Conservation (phyloP, 305 asterid genomes). For the Plantago lanceolata region DNA sequence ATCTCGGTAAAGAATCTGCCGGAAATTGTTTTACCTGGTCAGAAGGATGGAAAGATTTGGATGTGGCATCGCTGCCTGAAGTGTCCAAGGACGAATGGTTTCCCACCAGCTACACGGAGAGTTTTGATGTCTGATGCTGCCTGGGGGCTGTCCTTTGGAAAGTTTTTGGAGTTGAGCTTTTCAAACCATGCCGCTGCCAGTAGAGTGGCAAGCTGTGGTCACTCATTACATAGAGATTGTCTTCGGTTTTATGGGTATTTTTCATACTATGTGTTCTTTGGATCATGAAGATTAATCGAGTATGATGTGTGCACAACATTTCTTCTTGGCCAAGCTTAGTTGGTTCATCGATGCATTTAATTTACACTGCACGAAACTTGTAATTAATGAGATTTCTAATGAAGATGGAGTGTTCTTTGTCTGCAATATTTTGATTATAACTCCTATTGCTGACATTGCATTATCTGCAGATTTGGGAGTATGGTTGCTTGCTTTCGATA, state of each 20-base stretch:
- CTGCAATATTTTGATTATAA: too few relatives aligned
- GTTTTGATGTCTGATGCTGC: constrained; percentile 99
- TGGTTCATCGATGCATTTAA: constrained; percentile 4
- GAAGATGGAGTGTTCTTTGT: neutral
- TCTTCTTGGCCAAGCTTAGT: constrained; percentile 4
- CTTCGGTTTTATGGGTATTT: constrained; percentile 94
- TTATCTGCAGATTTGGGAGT: constrained; percentile 68
- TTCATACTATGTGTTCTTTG: constrained; percentile 21
- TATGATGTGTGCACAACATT: constrained; percentile 14
- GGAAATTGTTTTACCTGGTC: constrained; percentile 70
- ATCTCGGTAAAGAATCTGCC: constrained; percentile 88
- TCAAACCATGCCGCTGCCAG: constrained; percentile 99
- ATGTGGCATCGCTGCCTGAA: constrained; percentile 99
- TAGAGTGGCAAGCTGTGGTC: constrained; percentile 99
- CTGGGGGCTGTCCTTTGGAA: constrained; percentile 96
- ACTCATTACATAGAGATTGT: constrained; percentile 91
- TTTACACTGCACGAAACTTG: constrained; percentile 17
- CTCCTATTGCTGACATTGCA: constrained; percentile 20
- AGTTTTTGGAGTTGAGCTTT: constrained; percentile 96
- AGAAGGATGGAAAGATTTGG: constrained; percentile 88
- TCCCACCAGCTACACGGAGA: constrained; percentile 93
- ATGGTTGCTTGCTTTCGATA: constrained; percentile 99
- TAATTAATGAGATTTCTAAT: constrained; percentile 4
- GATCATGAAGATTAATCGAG: constrained; percentile 11
- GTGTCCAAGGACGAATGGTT: constrained; percentile 80